phyloP scores from a whole-genome alignment of 2,329 filamentous ascomycete species.

The Uncinocarpus reesii region DNA sequence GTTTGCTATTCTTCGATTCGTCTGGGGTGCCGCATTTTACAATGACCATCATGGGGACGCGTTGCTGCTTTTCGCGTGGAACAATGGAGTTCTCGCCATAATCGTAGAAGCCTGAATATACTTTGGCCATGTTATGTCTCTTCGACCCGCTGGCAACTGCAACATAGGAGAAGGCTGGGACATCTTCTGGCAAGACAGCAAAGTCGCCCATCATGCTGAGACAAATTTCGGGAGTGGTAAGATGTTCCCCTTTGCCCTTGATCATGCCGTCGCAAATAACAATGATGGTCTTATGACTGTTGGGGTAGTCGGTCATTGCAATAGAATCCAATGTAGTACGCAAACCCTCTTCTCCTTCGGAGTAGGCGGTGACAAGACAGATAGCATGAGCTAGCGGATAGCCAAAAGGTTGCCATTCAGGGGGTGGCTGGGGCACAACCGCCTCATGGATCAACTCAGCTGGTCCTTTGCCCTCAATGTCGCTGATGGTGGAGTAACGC shows the following conservation, averaged over 20 bases:
- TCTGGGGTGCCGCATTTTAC: slow-evolving; percentile 93
- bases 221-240: slow-evolving; percentile 82
- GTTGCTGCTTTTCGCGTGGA: slow-evolving; percentile 77
- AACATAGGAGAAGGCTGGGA: slow-evolving; percentile 87
- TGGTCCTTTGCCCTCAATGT: slow-evolving; percentile 65
- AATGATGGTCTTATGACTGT: slow-evolving; percentile 95
- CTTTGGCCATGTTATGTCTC: slow-evolving; percentile 98
- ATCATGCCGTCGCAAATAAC: slow-evolving; percentile 97
- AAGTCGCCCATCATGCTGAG: slow-evolving; percentile 92
- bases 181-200: slow-evolving; percentile 66
- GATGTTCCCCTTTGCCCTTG: slow-evolving; percentile 80
- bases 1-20: slow-evolving; percentile 70
- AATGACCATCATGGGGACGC: slow-evolving; percentile 93
- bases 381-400: slow-evolving; percentile 89
- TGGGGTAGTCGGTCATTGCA: slow-evolving; percentile 95
- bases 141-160: slow-evolving; percentile 92
- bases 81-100: slow-evolving; percentile 75
- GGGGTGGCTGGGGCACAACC: slow-evolving; percentile 89
- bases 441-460: slow-evolving; percentile 93
- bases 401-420: slow-evolving; percentile 95
- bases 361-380: slow-evolving; percentile 93
- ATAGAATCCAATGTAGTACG: slow-evolving; percentile 92
- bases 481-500: slow-evolving; percentile 46
- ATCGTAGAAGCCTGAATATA: slow-evolving; percentile 96
- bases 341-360: slow-evolving; percentile 84